Evolutionary conservation across 805 yeast species (phyloP), one percentile per base, ranked within the genome.

Genomic region (Wickerhamiella galacta): DNA sequence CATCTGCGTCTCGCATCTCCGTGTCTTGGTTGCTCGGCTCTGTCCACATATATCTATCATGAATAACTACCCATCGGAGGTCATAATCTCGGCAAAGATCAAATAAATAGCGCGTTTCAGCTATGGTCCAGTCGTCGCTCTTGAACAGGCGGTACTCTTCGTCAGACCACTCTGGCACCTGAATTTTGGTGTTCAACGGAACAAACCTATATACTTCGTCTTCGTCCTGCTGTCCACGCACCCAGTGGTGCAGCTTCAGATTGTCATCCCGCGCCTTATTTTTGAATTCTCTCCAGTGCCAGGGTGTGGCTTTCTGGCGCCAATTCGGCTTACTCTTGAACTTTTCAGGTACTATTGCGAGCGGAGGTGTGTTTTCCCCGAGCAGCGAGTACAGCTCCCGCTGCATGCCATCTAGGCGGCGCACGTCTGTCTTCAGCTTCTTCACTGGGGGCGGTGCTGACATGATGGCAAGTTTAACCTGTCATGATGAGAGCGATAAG

Each of bases 331-430:
- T 66, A 38, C 74, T 80, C 41, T 75, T 76, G 48, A 73, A 73
- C 40, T 70, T 64, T 33, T 60, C 61, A 3, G 41, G 42, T 32
- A 63, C 61, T n/a, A 66, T 67, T n/a, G 65, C 66, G 6, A 67
- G 69, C 0, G 96, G 85, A 1, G 98, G 95, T 2, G 93, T 72
- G 52, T 82, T 82, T 25, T 90, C 85, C 4, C 99, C 98, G 25
- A 90, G 60, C 33, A 92, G 63, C 42, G 77, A 78, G 54, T 77
- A 85, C 34, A 90, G 60, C 52, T 90, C 98, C 44, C 96, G 67
- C 40, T 80, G 85, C 70, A 87, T 77, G 17, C 93, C 93, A 8
- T 58, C 72, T 28, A 40, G 42, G 16, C 41, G 42, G 3, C 45
- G 40, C 30, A 45, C 48, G 30, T 51, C 57, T 2, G 49, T 39